These are phyloP conservation scores for Kurtzmaniella cleridarum DNA, from an alignment of 805 yeast species.

Conservation along the genomic window DNA sequence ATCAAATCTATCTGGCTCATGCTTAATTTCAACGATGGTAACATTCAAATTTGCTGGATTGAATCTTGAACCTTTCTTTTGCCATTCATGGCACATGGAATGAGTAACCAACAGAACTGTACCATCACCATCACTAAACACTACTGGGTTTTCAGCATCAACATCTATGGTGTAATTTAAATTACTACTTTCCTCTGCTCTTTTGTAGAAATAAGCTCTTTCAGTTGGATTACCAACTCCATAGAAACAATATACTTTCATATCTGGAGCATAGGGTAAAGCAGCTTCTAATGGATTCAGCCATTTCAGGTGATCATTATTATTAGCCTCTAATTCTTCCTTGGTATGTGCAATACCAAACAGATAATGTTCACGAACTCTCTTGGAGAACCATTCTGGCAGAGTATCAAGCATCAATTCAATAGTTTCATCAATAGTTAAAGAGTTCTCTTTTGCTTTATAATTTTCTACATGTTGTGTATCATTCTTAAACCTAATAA, in stretches of 20 bases:
- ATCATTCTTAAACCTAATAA: slow-evolving; percentile 56
- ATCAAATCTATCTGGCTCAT: slow-evolving; percentile 91
- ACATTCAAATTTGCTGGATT: slow-evolving; percentile 77
- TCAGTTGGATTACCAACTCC: slow-evolving; percentile 98
- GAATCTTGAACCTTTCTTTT: slow-evolving; percentile 52
- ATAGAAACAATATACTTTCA: slow-evolving; percentile 84
- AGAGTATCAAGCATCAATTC: slow-evolving; percentile 58
- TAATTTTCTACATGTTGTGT: slow-evolving; percentile 21
- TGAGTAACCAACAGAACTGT: slow-evolving; percentile 87
- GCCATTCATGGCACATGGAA: slow-evolving; percentile 89
- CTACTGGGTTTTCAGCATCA: slow-evolving; percentile 60
- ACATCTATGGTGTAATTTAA: slow-evolving; percentile 70
- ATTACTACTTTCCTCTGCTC: slow-evolving; percentile 45
- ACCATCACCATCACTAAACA: slow-evolving; percentile 92
- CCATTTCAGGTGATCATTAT: slow-evolving; percentile 78
- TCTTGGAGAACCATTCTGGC: slow-evolving; percentile 69
- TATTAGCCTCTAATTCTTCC: slow-evolving; percentile 57
- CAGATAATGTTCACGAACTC: slow-evolving; percentile 70
- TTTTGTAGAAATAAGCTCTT: slow-evolving; percentile 80
- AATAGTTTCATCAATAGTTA: slow-evolving; percentile 64
- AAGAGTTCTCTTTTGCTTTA: slow-evolving; percentile 19
- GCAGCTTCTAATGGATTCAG: slow-evolving; percentile 90
- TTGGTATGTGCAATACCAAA: slow-evolving; percentile 64
- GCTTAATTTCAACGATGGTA: slow-evolving; percentile 82
- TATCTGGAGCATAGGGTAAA: slow-evolving; percentile 88